Conservation (phyloP, 805 yeast genomes). For the Pichia californica region DNA sequence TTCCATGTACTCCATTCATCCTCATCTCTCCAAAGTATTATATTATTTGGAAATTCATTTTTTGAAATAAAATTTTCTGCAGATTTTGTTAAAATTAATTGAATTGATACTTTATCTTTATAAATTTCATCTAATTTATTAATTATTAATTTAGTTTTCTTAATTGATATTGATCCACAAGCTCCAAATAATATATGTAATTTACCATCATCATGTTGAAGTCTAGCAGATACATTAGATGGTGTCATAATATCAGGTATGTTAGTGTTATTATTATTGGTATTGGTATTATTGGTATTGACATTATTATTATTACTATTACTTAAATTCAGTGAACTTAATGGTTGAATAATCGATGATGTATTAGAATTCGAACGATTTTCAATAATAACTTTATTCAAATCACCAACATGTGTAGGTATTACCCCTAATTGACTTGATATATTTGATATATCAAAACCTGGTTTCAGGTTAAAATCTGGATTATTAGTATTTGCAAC, state of each 20-base stretch:
- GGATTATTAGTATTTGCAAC: conserved; percentile 1
- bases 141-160: conserved; percentile 47
- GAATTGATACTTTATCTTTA: conserved; percentile 45
- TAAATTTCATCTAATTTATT: conserved; percentile 47
- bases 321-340: too few relatives aligned
- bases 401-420: conserved; percentile 1
- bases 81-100: conserved; percentile 47
- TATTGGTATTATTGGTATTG: neutral
- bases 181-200: conserved; percentile 51
- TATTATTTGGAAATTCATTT: conserved; percentile 39
- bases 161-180: conserved; percentile 49
- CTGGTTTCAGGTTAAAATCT: conserved; percentile 1
- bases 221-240: conserved; percentile 28
- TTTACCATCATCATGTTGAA: conserved; percentile 49
- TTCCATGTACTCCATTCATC: conserved; percentile 56
- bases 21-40: conserved; percentile 49
- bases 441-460: neutral
- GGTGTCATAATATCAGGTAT: conserved; percentile 7
- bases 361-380: conserved; percentile 6
- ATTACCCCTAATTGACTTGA: neutral
- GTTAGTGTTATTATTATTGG: neutral
- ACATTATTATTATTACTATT: too few relatives aligned
- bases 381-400: neutral
- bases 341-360: neutral
- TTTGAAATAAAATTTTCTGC: conserved; percentile 46